Evolutionary conservation across 768 basidiomycete species (phyloP).

Genomic region (Boletellus ananiceps): DNA sequence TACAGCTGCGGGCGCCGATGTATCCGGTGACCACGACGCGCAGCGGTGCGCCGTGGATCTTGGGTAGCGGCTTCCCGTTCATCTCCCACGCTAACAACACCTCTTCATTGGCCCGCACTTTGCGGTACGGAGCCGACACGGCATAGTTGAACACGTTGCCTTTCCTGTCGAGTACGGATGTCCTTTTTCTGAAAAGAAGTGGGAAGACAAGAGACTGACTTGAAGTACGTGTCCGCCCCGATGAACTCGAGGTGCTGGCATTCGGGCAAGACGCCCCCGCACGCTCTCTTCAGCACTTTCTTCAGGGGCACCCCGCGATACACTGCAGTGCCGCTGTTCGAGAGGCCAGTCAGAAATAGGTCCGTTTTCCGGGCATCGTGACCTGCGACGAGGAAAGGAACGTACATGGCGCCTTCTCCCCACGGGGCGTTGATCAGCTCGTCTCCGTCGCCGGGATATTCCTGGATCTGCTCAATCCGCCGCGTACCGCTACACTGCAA

Average conservation of each 20-base stretch:
- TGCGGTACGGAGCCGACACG: constrained; percentile 47
- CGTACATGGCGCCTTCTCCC: constrained; percentile 50
- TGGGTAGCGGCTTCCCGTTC: constrained; percentile 36
- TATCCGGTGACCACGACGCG: constrained; percentile 49
- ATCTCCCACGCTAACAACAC: constrained; percentile 31
- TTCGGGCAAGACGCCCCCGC: constrained; percentile 45
- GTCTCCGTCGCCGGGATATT: constrained; percentile 53
- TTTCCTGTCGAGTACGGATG: constrained; percentile 23
- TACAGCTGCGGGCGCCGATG: constrained; percentile 51
- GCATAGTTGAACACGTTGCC: constrained; percentile 39
- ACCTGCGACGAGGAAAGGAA: background rate
- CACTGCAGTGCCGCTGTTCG: constrained; percentile 44
- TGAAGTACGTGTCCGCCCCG: constrained; percentile 56
- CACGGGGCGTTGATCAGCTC: constrained; percentile 51
- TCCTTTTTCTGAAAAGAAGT: background rate
- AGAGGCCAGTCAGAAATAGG: too few relatives aligned
- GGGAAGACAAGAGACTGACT: constrained; percentile 25
- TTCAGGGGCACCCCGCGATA: constrained; percentile 51
- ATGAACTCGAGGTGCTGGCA: constrained; percentile 52
- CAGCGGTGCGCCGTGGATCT: constrained; percentile 48
- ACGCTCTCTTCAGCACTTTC: constrained; percentile 49
- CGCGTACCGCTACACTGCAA: constrained; percentile 52
- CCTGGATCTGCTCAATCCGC: constrained; percentile 46
- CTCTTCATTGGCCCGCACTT: constrained; percentile 44
- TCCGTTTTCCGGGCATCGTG: background rate